These are phyloP conservation scores for Penicillium simplicissimum DNA, from an alignment of 495 filamentous ascomycete genomes.

Conservation along the genomic window DNA sequence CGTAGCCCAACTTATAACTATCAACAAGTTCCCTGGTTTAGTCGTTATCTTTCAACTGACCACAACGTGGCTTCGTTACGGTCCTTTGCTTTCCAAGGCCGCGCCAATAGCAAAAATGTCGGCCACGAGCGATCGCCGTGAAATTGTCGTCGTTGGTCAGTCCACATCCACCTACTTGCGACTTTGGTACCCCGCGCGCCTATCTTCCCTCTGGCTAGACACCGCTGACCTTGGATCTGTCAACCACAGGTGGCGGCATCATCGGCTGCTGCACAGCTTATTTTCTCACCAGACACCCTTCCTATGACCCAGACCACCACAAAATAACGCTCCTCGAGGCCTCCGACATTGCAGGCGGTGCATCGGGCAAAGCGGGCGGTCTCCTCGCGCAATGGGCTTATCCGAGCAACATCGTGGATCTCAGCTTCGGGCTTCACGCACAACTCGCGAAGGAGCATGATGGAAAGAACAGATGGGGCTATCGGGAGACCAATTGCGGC, in stretches of 20 bases:
- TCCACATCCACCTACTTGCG: slow-evolving; percentile 7
- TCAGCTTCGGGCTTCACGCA: slow-evolving; percentile 82
- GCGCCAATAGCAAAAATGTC: slow-evolving; percentile 38
- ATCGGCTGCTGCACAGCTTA: slow-evolving; percentile 95
- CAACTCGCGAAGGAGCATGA: slow-evolving; percentile 83
- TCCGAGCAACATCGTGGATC: slow-evolving; percentile 77
- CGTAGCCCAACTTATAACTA: slow-evolving; percentile 22
- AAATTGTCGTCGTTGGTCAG: slow-evolving; percentile 72
- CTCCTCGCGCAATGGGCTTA: slow-evolving; percentile 93
- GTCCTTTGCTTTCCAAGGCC: slow-evolving; percentile 18
- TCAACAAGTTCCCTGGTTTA: not conserved
- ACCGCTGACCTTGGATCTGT: slow-evolving; percentile 15
- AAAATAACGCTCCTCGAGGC: slow-evolving; percentile 89
- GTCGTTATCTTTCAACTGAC: slow-evolving; percentile 7
- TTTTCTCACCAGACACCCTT: slow-evolving; percentile 85
- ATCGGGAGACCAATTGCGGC: slow-evolving; percentile 75
- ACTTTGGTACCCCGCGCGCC: slow-evolving; percentile 34
- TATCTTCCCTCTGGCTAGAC: slow-evolving; percentile 4
- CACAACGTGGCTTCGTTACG: slow-evolving; percentile 33
- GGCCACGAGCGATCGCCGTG: slow-evolving; percentile 44
- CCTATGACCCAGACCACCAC: slow-evolving; percentile 72
- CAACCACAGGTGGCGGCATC: slow-evolving; percentile 76
- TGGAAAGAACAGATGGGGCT: slow-evolving; percentile 84
- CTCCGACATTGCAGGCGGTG: slow-evolving; percentile 81
- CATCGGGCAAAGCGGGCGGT: slow-evolving; percentile 94